Evolutionary conservation across 2,329 filamentous ascomycete species (phyloP), one percentile per base, ranked within the genome.

Genomic region (Scleromitrula shiraiana): DNA sequence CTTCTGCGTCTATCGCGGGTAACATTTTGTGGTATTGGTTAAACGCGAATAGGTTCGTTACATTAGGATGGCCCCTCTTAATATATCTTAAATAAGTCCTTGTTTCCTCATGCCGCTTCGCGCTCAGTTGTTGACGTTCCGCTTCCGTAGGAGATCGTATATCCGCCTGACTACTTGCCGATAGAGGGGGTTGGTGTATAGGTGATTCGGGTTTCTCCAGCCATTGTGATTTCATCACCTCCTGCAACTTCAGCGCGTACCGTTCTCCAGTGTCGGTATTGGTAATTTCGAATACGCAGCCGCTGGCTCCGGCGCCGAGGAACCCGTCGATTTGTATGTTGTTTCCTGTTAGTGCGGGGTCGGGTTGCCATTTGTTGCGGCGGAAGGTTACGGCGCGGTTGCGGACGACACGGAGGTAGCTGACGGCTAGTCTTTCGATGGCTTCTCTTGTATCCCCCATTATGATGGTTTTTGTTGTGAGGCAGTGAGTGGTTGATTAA

Each of bases 231-330:
- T n/a, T n/a, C n/a, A n/a, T n/a, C n/a, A n/a, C n/a, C 17, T 2
- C 36, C 10, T 33, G 36, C 17, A 46, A 24, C 23, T 46, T 46
- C 20, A 46, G 22, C 14, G 44, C 44, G 12, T 41, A 46, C 8
- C 8, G 24, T 24, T 41, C 14, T 9, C 35, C 22, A 1, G 35
- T 41, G 8, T 32, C 26, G 14, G 35, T 26, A 24, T 46, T 46
- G 2, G 22, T 3, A 27, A 33, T 23, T 10, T 30, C 8, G 6
- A 22, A 9, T 6, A 33, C 35, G 3, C 15, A 22, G 9, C 35
- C 44, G 9, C 12, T 37, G 15, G 12, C 22, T 4, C 44, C 44
- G 7, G 8, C 14, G 9, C 24, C 44, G n/a, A 46, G 14, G 19
- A 30, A 30, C 6, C 35, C 35, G 2, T 6, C 4, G 12, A 33